These are phyloP conservation scores for Colletotrichum sp. DNA, from an alignment of 2,329 filamentous ascomycete species.

Conservation along the genomic window DNA sequence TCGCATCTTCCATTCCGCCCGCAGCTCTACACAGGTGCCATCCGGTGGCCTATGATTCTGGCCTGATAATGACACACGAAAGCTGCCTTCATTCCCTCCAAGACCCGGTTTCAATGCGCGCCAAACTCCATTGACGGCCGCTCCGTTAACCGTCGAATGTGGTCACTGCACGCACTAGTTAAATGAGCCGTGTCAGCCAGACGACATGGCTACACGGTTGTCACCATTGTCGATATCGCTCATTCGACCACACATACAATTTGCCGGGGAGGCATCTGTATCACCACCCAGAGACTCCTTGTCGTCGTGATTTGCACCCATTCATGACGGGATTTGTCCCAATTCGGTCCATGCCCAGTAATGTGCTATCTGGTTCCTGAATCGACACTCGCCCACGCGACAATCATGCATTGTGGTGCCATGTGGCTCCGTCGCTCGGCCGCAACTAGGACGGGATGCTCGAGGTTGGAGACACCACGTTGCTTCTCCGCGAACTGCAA, in stretches of 20 bases:
- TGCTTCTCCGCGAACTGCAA: not conserved
- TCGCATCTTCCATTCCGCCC: not conserved
- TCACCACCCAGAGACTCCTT: not conserved
- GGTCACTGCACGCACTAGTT: slow-evolving; percentile 10
- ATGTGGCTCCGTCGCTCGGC: not conserved
- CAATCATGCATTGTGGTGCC: not conserved
- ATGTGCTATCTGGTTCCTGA: not conserved
- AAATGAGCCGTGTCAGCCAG: slow-evolving; percentile 14
- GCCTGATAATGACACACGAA: slow-evolving; percentile 13
- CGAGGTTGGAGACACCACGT: not conserved
- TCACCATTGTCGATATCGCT: not conserved
- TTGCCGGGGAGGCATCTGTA: not conserved
- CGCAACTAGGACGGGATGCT: not conserved
- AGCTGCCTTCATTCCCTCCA: not conserved
- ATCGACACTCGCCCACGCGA: not conserved
- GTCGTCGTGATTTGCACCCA: not conserved
- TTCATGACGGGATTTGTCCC: not conserved
- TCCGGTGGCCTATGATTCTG: not conserved
- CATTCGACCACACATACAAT: not conserved
- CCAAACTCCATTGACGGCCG: not conserved
- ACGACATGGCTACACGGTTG: not conserved
- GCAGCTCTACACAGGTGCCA: slow-evolving; percentile 6
- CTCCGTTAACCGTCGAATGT: slow-evolving; percentile 2
- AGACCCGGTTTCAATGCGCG: slow-evolving; percentile 16
- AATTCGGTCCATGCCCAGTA: not conserved